Percentiles rank a stretch among this genome's conserved stretches.
These are phyloP conservation scores for Cladophialophora immunda DNA, from an alignment of 2,329 filamentous ascomycete genomes.

Conservation along the genomic window DNA sequence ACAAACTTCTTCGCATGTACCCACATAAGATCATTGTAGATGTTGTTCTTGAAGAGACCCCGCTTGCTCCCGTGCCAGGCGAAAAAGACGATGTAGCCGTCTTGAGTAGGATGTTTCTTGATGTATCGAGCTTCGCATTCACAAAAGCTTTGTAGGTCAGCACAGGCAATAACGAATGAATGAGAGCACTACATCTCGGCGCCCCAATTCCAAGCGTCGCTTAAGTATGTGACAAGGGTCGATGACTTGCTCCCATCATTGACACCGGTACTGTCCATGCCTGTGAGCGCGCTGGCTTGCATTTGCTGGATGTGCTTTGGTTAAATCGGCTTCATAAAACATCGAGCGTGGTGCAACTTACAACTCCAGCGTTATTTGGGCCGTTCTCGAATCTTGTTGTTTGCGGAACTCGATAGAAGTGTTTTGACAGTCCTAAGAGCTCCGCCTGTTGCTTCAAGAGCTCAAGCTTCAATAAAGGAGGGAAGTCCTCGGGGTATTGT, in stretches of 20 bases:
- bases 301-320: slow-evolving; percentile 12
- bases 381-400: slow-evolving; percentile 24
- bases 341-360: not conserved
- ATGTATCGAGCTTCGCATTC: slow-evolving; percentile 22
- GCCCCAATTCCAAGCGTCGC: slow-evolving; percentile 28
- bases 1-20: slow-evolving; percentile 21
- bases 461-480: slow-evolving; percentile 16
- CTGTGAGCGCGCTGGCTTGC: slow-evolving; percentile 24
- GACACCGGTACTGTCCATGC: slow-evolving; percentile 24
- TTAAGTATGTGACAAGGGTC: slow-evolving; percentile 17
- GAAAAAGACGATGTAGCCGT: slow-evolving; percentile 22
- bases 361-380: slow-evolving; percentile 18
- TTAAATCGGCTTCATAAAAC: not conserved
- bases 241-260: slow-evolving; percentile 21
- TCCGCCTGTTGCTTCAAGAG: slow-evolving; percentile 17
- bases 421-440: slow-evolving; percentile 9
- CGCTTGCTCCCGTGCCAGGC: slow-evolving; percentile 21
- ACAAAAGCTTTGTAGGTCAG: slow-evolving; percentile 20
- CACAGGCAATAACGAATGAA: not conserved
- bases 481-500: slow-evolving; percentile 25
- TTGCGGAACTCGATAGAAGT: slow-evolving; percentile 23
- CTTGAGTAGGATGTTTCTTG: slow-evolving; percentile 11
- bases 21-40: slow-evolving; percentile 22
- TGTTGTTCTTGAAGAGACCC: slow-evolving; percentile 13
- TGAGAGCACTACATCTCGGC: slow-evolving; percentile 15